phyloP scores from a whole-genome alignment of 495 filamentous ascomycete species.

The Gamarada debralockiae region DNA sequence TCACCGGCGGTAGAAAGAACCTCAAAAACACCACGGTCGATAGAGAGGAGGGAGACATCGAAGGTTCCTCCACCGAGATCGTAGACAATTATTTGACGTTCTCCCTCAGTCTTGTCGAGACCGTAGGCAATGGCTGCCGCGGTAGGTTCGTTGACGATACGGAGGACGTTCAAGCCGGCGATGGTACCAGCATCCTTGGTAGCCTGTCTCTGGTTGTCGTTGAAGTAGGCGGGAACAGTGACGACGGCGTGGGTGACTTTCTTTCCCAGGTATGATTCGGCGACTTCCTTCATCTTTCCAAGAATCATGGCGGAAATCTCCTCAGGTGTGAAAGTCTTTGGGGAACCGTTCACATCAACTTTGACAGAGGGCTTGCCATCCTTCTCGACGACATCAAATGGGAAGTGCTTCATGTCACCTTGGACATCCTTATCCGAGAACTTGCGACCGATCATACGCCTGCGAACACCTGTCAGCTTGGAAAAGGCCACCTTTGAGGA shows the following conservation, averaged over 20 bases:
- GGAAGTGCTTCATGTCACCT: constrained; percentile 84
- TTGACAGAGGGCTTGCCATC: constrained; percentile 78
- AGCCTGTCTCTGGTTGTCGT: constrained; percentile 96
- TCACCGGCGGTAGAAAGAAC: constrained; percentile 98
- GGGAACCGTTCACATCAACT: constrained; percentile 68
- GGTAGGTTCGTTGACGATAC: constrained; percentile 95
- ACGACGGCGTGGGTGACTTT: constrained; percentile 96
- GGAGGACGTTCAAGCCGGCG: constrained; percentile 92
- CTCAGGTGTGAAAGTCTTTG: constrained; percentile 81
- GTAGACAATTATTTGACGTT: constrained; percentile 92
- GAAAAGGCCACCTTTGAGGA: constrained; percentile 6
- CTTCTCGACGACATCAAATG: constrained; percentile 79
- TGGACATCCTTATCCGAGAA: constrained; percentile 83
- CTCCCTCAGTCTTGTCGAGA: constrained; percentile 79
- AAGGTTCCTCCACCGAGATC: constrained; percentile 99
- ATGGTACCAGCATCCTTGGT: constrained; percentile 97
- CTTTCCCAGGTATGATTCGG: constrained; percentile 89
- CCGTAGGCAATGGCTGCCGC: constrained; percentile 86
- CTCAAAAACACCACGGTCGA: constrained; percentile 97
- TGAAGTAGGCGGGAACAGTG: constrained; percentile 98
- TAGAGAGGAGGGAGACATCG: constrained; percentile 97
- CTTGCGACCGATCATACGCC: constrained; percentile 88
- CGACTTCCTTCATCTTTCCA: constrained; percentile 96
- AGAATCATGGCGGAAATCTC: constrained; percentile 86
- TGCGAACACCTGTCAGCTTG: constrained; percentile 30